phyloP scores from a whole-genome alignment of 768 basidiomycete genomes.

The Clavulina sp. region DNA sequence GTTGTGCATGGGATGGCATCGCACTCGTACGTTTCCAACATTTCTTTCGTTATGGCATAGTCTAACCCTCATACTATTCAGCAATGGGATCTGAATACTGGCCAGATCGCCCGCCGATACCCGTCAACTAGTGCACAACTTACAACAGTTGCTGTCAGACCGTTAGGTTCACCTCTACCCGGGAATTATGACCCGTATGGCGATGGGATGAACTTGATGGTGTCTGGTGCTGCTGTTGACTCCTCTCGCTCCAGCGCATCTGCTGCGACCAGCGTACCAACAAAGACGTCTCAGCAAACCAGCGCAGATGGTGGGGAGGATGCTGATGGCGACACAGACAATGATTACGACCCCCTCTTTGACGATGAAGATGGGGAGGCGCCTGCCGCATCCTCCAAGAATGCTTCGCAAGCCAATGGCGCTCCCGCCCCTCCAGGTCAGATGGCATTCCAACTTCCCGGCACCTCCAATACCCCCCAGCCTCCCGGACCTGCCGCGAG shows the following conservation, averaged over 20 bases:
- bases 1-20: constrained; percentile 89
- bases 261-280: background rate
- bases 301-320: constrained; percentile 5
- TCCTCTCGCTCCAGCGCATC: too few relatives aligned
- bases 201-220: background rate
- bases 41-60: background rate
- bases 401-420: constrained; percentile 6
- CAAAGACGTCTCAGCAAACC: background rate
- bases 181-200: background rate
- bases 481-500: background rate
- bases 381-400: constrained; percentile 9
- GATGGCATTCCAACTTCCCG: background rate
- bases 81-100: constrained; percentile 98
- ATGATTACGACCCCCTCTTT: constrained; percentile 77
- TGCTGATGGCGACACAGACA: constrained; percentile 52
- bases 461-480: background rate
- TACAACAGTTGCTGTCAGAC: constrained; percentile 61
- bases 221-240: too few relatives aligned
- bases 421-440: constrained; percentile 1
- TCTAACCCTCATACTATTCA: constrained; percentile 19
- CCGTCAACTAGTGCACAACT: constrained; percentile 73
- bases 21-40: constrained; percentile 30
- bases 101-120: constrained; percentile 58
- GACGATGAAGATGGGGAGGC: constrained; percentile 56
- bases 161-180: constrained; percentile 19